Base-by-base conservation (phyloP, 306 rosid genomes). In the Prunus fruticosa region DNA sequence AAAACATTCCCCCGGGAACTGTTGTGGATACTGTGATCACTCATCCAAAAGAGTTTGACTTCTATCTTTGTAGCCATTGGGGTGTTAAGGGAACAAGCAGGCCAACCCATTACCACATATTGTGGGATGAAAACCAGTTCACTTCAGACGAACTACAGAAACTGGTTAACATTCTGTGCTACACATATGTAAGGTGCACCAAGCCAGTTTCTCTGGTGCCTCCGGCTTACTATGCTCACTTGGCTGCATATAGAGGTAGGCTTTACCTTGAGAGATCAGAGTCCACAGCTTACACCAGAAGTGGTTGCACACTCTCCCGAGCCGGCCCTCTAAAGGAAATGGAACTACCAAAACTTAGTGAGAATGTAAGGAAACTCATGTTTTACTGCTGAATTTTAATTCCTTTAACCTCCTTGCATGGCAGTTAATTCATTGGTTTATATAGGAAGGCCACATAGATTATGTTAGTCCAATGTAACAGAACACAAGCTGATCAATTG, bases 201-300 rank as follows among this genome's bases (percentile, higher is more conserved):
- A 95, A 95, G 84, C 99, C 99, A 14, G 93, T 95, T 67, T 95
- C 99, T 58, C 81, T 95, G 80, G 99, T 95, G n/a, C 99, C 99
- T 50, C 98, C 99, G 11, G 99, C 87, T 69, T 95, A 92, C 76
- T 95, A 95, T 80, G 99, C 99, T 16, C 99, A 95, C 83, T 84
- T 95, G 41, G 99, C 99, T 76, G 99, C 99, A 8, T 95, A 92
- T 32, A 80, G 99, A 81, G 99, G 99, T 10, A 87, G 99, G 81
- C 99, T 95, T 81, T 95, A 95, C 87, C 91, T 95, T 18, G 97
- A 92, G 32, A 78, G 93, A 71, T 91, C 98, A 4, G 97, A 92
- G 13, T 83, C 88, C 22, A 64, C 85, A 30, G 82, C 83, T 22
- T 82, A 77, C 71, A 84, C 77, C 62, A 84, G 81, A 81, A 86